These are phyloP conservation scores for Angomonas desouzai DNA, from an alignment of 208 protist species.

Conservation along the genomic window DNA sequence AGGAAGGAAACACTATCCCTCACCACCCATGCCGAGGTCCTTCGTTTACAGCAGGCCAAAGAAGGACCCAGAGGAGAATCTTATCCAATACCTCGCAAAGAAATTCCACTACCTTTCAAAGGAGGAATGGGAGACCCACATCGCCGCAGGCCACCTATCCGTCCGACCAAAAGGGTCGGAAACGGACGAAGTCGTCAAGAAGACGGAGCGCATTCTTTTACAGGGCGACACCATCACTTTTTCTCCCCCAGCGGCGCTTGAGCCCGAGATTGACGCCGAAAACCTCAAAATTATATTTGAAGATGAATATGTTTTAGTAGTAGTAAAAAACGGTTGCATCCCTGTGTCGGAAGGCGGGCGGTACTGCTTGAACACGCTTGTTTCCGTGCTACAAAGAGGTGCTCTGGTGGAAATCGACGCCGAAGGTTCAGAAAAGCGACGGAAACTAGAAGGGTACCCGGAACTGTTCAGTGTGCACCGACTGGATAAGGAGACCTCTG, in stretches of 20 bases:
- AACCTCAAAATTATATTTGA: conserved; percentile 51
- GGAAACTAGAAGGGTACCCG: not conserved
- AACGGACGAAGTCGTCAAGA: not conserved
- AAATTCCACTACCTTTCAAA: conserved; percentile 60
- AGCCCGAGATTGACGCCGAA: conserved; percentile 63
- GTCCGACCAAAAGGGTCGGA: conserved; percentile 18
- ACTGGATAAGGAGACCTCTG: conserved; percentile 88
- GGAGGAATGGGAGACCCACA: conserved; percentile 50
- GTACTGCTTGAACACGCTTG: conserved; percentile 79
- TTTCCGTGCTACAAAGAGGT: conserved; percentile 29
- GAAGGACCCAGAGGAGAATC: conserved; percentile 29
- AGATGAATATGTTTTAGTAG: conserved; percentile 50
- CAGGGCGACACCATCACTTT: conserved; percentile 64
- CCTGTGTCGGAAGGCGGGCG: conserved; percentile 81
- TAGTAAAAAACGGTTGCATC: conserved; percentile 75
- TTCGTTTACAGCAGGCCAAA: conserved; percentile 64
- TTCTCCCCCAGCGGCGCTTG: conserved; percentile 57
- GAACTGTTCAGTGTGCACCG: conserved; percentile 62
- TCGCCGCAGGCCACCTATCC: conserved; percentile 36
- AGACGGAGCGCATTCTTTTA: conserved; percentile 22
- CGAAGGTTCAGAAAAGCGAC: not conserved
- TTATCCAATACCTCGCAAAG: conserved; percentile 39
- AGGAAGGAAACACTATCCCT: too few relatives aligned
- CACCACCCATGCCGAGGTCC: conserved; percentile 36
- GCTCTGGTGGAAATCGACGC: not conserved